phyloP scores from a whole-genome alignment of 257 asterid genomes.

The Vinca minor region DNA sequence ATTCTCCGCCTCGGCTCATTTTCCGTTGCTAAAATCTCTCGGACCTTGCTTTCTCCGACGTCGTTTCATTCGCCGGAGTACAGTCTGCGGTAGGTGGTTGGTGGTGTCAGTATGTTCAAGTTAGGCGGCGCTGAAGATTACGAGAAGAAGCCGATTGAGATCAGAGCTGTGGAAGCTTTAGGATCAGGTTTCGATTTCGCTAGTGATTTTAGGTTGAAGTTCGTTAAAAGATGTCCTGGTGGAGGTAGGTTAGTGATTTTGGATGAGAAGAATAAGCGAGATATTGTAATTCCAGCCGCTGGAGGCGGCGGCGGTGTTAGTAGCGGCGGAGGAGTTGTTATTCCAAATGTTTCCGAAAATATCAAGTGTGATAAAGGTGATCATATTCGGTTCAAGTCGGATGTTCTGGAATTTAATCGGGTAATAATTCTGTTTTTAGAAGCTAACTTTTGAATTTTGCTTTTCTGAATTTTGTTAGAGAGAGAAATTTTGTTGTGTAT shows the following conservation, averaged over 20 bases:
- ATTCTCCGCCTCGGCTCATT: not conserved
- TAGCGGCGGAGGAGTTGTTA: constrained; percentile 41
- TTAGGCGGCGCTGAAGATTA: constrained; percentile 25
- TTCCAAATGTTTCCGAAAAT: constrained; percentile 65
- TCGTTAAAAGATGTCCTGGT: constrained; percentile 51
- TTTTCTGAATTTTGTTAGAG: not conserved
- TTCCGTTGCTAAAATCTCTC: not conserved
- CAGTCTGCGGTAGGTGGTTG: too few species aligned
- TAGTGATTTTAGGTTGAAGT: constrained; percentile 89
- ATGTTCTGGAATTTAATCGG: constrained; percentile 89
- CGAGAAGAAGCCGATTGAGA: constrained; percentile 52
- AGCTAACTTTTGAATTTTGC: constrained; percentile 1
- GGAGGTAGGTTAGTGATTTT: constrained; percentile 62
- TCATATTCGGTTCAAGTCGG: constrained; percentile 84
- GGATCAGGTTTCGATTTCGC: constrained; percentile 98
- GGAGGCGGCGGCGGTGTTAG: constrained; percentile 1
- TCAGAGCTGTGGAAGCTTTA: constrained; percentile 71
- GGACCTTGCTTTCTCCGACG: not conserved
- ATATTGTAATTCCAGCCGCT: constrained; percentile 51
- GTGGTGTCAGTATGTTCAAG: constrained; percentile 23
- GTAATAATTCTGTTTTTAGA: constrained; percentile 19
- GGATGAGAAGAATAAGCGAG: constrained; percentile 46
- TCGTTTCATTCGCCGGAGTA: not conserved
- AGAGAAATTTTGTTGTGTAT: not conserved
- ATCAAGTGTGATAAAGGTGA: constrained; percentile 88